A percentile compares a stretch with the other conserved stretches of the same genome.
These are phyloP conservation scores for Vitis rotundifolia DNA, from an alignment of 164 flowering plant species.

Conservation along the genomic window DNA sequence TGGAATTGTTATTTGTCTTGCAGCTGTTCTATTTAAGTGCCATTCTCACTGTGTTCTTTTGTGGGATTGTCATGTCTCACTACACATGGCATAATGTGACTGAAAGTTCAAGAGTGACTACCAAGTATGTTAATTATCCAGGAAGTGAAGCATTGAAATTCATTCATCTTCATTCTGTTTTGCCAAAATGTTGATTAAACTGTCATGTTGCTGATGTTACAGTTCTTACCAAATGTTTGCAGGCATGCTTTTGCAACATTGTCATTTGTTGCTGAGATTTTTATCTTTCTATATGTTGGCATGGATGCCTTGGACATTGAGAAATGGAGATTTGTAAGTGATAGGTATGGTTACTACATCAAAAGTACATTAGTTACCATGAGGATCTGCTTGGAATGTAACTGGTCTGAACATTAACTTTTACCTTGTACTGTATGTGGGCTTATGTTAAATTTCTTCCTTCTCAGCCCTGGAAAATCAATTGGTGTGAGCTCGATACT, in stretches of 20 bases:
- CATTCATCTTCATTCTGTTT: not conserved
- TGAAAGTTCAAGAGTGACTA: constrained; percentile 87
- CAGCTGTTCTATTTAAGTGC: constrained; percentile 83
- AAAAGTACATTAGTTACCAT: not conserved
- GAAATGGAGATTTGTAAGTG: constrained; percentile 59
- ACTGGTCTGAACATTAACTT: not conserved
- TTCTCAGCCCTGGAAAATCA: constrained; percentile 57
- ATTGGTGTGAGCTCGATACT: constrained; percentile 49
- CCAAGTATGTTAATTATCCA: constrained; percentile 45
- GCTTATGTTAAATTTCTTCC: not conserved
- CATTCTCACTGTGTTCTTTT: constrained; percentile 92
- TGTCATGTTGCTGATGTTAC: constrained; percentile 10
- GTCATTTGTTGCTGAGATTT: constrained; percentile 82
- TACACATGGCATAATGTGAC: constrained; percentile 97
- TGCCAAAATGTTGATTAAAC: not conserved
- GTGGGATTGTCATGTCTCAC: constrained; percentile 75
- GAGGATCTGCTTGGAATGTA: not conserved
- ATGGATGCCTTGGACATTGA: constrained; percentile 97
- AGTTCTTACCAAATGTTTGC: constrained; percentile 10
- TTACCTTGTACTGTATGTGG: not conserved
- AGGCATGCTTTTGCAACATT: constrained; percentile 94
- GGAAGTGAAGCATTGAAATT: not conserved
- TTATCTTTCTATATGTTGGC: constrained; percentile 93
- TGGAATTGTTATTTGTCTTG: constrained; percentile 16
- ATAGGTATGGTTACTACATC: constrained; percentile 32